Evolutionary conservation across 345 rosid species (phyloP).

Genomic region (Arabidopsis arenosa): DNA sequence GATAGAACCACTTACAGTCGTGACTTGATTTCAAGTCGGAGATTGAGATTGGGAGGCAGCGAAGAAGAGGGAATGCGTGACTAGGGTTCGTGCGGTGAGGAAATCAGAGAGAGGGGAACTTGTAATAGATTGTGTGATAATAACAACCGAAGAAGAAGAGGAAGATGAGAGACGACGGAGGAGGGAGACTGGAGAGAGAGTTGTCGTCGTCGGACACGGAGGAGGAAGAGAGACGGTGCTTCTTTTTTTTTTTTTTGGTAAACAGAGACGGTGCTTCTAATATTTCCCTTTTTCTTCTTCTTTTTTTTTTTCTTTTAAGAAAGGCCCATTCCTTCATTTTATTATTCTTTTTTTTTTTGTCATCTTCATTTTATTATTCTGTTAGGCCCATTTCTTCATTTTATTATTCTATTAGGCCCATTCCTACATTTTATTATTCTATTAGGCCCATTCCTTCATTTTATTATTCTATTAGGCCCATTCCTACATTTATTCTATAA

Average conservation of each 20-base stretch:
- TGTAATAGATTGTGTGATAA: background rate
- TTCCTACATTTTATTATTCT: too few relatives aligned
- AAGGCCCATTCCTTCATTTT: slow-evolving; percentile 10
- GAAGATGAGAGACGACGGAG: background rate
- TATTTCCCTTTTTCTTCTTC: background rate
- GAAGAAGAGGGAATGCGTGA: background rate
- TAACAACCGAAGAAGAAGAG: slow-evolving; percentile 4
- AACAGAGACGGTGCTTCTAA: background rate
- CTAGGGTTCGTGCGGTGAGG: background rate
- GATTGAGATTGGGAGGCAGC: slow-evolving; percentile 9
- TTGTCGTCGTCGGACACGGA: slow-evolving; percentile 3
- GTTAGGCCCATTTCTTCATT: slow-evolving; percentile 18
- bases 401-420: too few relatives aligned
- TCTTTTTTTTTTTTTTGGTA: background rate
- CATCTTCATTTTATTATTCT: too few relatives aligned
- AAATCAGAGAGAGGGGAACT: background rate
- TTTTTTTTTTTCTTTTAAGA: background rate
- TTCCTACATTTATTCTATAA: too few relatives aligned
- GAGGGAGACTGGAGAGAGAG: background rate
- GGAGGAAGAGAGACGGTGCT: slow-evolving; percentile 1
- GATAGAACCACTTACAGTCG: slow-evolving; percentile 17
- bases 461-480: too few relatives aligned
- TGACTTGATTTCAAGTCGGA: slow-evolving; percentile 8
- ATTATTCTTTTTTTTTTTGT: too few relatives aligned
- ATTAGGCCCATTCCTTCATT: too few relatives aligned